Conservation (phyloP, 345 rosid species). For the Corymbia maculata region DNA sequence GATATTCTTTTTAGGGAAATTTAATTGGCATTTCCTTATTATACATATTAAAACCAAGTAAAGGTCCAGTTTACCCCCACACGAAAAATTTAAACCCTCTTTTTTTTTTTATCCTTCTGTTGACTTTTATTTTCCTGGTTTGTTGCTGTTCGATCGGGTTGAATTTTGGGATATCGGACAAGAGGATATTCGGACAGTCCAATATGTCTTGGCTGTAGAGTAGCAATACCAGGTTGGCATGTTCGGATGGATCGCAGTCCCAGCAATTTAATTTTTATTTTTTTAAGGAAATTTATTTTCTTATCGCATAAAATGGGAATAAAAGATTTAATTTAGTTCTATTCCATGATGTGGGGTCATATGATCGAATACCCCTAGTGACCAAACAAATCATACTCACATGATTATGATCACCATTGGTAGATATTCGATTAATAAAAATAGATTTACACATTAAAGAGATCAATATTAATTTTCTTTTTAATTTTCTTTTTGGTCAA, state of each 20-base stretch:
- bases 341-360: background rate
- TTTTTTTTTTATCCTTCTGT: background rate
- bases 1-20: background rate
- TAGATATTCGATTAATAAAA: background rate
- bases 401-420: background rate
- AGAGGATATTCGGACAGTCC: background rate
- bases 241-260: background rate
- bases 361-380: background rate
- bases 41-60: background rate
- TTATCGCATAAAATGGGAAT: background rate
- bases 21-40: background rate
- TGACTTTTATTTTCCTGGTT: background rate
- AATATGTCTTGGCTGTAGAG: background rate
- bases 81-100: background rate
- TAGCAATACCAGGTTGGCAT: background rate
- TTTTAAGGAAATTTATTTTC: background rate
- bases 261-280: background rate
- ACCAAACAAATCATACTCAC: background rate
- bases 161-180: background rate
- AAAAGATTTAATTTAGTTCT: background rate
- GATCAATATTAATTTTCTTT: background rate
- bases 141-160: background rate
- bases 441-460: background rate
- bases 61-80: background rate
- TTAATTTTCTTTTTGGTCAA: background rate